Evolutionary conservation across 495 filamentous ascomycete genomes (phyloP), one percentile per base, ranked within the genome.

Genomic region (Saxophila tyrrhenica): DNA sequence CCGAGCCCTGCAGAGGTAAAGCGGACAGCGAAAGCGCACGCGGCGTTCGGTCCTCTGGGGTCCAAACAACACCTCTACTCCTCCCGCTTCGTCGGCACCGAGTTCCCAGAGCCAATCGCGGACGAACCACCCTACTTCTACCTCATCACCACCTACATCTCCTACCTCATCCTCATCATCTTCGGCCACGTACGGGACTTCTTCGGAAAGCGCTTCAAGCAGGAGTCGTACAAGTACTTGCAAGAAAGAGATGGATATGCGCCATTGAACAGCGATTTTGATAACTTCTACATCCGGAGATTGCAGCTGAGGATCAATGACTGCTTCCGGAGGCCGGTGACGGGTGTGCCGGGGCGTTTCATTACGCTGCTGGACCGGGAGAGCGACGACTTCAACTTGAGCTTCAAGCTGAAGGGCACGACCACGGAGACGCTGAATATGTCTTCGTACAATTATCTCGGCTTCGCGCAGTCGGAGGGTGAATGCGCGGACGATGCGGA

Each of bases 371-470:
- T 96, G 47, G 89, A 97, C 67, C 85, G 92, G 55, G 79, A 75
- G 38, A 94, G 89, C 0, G 76, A 89, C 68, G 86, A 97, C 63
- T 84, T 87, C 72, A 97, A 97, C 68, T 76, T 82, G 60, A 79
- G 81, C 60, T 98, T 94, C 73, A 79, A 86, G 62, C 77, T 87
- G 61, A 89, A 84, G 10, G 94, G 94, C 38, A 94, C 87, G 32
- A 81, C 79, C 47, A 97, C 92, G n/a, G 87, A 98, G 65, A 96
- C 92, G 0, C 71, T 98, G 54, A 98, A 98, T 67, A 81, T 98
- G 82, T 95, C 89, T 72, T 98, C 92, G 2, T 98, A 98, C 77
- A 98, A 98, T 65, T 98, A 98, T 62, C 86, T 98, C 7, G 92
- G 92, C 24, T 98, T 98, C 65, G 92, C 92, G 53, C 94, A 98